Evolutionary conservation across 1,284 basidiomycete genomes (phyloP), one percentile per base, ranked within the genome.

Genomic region (Dichomitus squalens): DNA sequence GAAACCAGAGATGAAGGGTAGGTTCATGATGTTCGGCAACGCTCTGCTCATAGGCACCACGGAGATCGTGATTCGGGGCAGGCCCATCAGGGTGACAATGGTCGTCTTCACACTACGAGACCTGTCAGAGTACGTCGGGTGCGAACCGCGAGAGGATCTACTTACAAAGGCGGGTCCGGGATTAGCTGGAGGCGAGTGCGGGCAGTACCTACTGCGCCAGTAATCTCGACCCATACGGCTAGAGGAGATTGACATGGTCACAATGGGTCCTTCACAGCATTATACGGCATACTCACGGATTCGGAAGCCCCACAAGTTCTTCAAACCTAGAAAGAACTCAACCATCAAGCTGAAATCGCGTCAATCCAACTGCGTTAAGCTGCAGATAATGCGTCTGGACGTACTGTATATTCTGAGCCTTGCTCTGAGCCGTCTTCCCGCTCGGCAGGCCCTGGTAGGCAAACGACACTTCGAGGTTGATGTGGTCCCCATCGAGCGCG

Each of bases 151-250:
- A 40, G 5, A 12, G 23, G 23, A 21, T 8, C 44, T 38, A 61
- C 85, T 76, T 52, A 88, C 81, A 84, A 89, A 69, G 70, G 92
- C 66, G 88, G 82, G 64, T 90, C 85, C 0, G 90, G 85, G 41
- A 92, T 91, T 65, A 95, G 84, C 71, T 93, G 90, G 21, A 91
- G 76, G n/a, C 92, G 82, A 31, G 91, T 74, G n/a, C 92, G 80
- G 3, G 86, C 81, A 6, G 88, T 87, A 4, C 87, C 87, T 8
- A 85, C 79, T 29, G 92, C 78, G n/a, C 86, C 84, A 52, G 90
- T 87, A 41, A 95, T 74, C 67, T 93, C 90, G 39, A 93, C 86
- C 88, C 89, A 92, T 31, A 90, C 85, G 12, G 83, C 82, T 64
- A 76, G 9, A 23, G 14, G 4, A 21, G 20, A 21, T n/a, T n/a